Conservation (phyloP, 2,329 filamentous ascomycete species). For the Ophiostoma tasmaniense region DNA sequence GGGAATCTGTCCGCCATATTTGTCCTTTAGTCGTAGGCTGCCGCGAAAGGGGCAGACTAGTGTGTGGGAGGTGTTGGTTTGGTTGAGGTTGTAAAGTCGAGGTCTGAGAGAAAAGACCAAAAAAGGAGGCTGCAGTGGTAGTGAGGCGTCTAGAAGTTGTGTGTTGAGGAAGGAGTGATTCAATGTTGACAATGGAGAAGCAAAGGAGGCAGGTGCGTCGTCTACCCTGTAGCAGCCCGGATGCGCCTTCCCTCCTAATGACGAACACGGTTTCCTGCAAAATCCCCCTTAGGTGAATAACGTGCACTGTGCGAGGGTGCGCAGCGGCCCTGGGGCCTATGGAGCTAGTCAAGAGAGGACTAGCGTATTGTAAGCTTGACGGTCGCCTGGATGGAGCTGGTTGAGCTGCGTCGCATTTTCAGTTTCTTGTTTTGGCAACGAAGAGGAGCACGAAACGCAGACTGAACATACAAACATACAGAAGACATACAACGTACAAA, state of each 20-base stretch:
- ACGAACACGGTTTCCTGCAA: slow-evolving; percentile 10
- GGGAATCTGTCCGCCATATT: slow-evolving; percentile 71
- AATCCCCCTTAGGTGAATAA: slow-evolving; percentile 1
- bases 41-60: slow-evolving; percentile 2
- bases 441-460: not conserved
- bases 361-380: slow-evolving; percentile 4
- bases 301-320: not conserved
- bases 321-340: not conserved
- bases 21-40: not conserved
- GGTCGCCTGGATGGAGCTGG: not conserved
- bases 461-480: not conserved
- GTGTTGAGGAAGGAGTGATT: not conserved
- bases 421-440: slow-evolving; percentile 11
- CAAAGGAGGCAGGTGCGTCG: not conserved
- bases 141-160: not conserved
- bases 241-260: slow-evolving; percentile 9
- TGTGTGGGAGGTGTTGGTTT: not conserved
- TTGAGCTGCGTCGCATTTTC: slow-evolving; percentile 5
- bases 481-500: not conserved
- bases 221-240: not conserved
- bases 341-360: not conserved
- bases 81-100: not conserved
- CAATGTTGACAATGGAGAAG: not conserved
- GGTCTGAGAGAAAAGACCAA: not conserved
- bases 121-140: not conserved